Evolutionary conservation across 305 asterid species (phyloP).

Genomic region (Plantago lanceolata): DNA sequence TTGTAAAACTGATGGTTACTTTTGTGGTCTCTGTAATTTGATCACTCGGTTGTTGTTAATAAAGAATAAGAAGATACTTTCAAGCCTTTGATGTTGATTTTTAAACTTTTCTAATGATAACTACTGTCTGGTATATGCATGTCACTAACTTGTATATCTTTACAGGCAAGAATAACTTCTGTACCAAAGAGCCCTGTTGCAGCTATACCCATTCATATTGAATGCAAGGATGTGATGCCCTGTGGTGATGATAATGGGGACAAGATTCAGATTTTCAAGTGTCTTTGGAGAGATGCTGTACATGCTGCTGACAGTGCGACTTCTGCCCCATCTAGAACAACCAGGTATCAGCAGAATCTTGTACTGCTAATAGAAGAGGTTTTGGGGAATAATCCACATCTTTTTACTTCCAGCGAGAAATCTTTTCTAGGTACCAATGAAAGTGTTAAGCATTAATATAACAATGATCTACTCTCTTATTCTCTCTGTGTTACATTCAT

Average conservation of each 20-base stretch:
- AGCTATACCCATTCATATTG: constrained; percentile 63
- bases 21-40: not conserved
- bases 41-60: constrained; percentile 1
- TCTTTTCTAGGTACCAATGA: constrained; percentile 59
- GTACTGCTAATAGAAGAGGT: constrained; percentile 64
- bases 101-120: constrained; percentile 3
- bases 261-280: constrained; percentile 40
- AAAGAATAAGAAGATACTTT: constrained; percentile 19
- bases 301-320: constrained; percentile 46
- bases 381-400: constrained; percentile 53
- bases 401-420: constrained; percentile 62
- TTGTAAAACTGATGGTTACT: too few species aligned
- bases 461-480: constrained; percentile 12
- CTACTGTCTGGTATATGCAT: constrained; percentile 14
- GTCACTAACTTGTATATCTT: constrained; percentile 24
- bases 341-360: constrained; percentile 67
- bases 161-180: constrained; percentile 67
- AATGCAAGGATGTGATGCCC: constrained; percentile 38
- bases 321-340: constrained; percentile 43
- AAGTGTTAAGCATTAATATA: constrained; percentile 11
- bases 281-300: constrained; percentile 50
- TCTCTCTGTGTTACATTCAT: constrained; percentile 19
- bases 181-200: constrained; percentile 55
- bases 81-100: constrained; percentile 14
- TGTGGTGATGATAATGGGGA: constrained; percentile 29